Base-by-base conservation (phyloP, 306 rosid species). In the Ochetophila trinervis region DNA sequence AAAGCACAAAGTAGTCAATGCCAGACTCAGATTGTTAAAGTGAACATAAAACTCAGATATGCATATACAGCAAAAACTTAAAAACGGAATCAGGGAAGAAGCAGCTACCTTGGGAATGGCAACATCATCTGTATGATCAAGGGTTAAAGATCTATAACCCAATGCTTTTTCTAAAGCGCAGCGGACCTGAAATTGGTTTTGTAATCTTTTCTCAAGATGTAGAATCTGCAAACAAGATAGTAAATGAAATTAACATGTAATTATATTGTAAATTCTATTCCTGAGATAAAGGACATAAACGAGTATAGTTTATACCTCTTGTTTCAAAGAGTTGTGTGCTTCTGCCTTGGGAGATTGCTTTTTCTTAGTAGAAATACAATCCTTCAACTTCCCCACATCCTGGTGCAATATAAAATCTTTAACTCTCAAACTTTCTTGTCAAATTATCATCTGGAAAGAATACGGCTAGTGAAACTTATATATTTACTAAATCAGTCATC, bases 201-300 rank as follows among this genome's bases (percentile, higher is more conserved):
- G 91, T 72, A 94, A 71, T 79, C 97, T 86, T 74, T 77, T 83
- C 73, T 94, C 99, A 54, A 90, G 89, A 64, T 83, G 95, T 14
- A 83, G 80, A 88, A 90, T 94, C 99, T 94, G 81, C 66, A 73
- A 34, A 61, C 61, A 73, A 50, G 62, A 56, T 30, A 64, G 32
- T 56, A 47, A 48, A 47, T 63, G 18, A 4, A 67, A 32, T 30
- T 23, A 37, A 54, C 21, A 45, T n/a, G 32, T 27, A 27, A 27
- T 27, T 27, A 27, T 4, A 27, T 27, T 27, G 32, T 27, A 27
- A 27, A 27, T 50, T 50, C 21, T 50, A n/a, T 50, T n/a, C 21
- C 54, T 50, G 54, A 0, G 17, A 7, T 6, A 66, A 50, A 50
- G 19, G 11, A 47, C 4, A 74, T 35, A 11, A 68, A 45, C 22